These are phyloP conservation scores for Taphrina sp. DNA, from an alignment of 1,139 yeast species.

Conservation along the genomic window DNA sequence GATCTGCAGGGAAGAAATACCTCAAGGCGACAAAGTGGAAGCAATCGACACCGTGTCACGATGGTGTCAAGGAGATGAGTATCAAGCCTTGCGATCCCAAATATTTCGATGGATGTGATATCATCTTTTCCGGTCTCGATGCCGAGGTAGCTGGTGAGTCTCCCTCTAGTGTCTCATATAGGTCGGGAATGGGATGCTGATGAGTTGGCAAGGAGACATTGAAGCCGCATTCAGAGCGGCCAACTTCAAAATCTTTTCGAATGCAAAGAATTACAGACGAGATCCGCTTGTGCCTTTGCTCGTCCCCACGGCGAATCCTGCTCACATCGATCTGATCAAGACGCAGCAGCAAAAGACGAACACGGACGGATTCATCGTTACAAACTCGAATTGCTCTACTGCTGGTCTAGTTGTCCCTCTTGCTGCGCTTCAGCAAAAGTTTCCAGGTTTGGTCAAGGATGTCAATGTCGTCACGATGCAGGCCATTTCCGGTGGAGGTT, in stretches of 20 bases:
- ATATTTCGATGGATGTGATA: conserved; percentile 80
- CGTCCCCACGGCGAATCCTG: conserved; percentile 95
- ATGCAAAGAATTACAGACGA: conserved; percentile 95
- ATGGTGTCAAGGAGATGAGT: conserved; percentile 56
- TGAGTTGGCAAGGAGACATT: conserved; percentile 46
- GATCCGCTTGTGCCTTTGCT: conserved; percentile 82
- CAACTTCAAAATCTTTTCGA: conserved; percentile 82
- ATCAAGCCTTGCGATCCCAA: conserved; percentile 78
- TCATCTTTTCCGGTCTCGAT: conserved; percentile 92
- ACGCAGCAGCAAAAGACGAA: conserved; percentile 55
- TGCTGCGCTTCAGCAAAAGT: conserved; percentile 81
- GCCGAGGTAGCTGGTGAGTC: conserved; percentile 83
- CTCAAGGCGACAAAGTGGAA: conserved; percentile 90
- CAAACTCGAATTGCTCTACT: conserved; percentile 97
- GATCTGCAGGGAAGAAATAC: conserved; percentile 90
- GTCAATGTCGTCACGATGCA: conserved; percentile 90
- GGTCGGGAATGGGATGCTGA: neutral
- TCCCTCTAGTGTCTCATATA: neutral
- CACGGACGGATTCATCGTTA: conserved; percentile 75
- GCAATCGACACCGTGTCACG: conserved; percentile 82
- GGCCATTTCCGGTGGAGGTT: conserved; percentile 98
- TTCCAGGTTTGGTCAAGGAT: conserved; percentile 77
- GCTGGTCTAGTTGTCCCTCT: conserved; percentile 97
- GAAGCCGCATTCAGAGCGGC: conserved; percentile 79
- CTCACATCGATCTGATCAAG: conserved; percentile 76